A percentile compares a stretch with the other conserved stretches of the same genome.
phyloP scores from a whole-genome alignment of 2,329 filamentous ascomycete genomes.

The Sarocladium oryzae region DNA sequence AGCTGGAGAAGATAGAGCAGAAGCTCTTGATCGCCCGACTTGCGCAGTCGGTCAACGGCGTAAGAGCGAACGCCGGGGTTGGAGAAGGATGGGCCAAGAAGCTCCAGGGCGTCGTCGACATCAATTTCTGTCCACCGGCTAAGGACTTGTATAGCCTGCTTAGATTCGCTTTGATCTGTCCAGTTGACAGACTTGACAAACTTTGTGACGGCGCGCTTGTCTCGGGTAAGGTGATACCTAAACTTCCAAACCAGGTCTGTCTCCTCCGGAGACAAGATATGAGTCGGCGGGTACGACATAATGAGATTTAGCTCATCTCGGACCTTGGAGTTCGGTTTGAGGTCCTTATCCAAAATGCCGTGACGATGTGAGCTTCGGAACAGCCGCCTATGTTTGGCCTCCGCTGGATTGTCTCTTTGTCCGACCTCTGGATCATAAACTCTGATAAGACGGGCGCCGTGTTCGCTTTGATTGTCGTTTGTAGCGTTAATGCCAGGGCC shows the following conservation, averaged over 20 bases:
- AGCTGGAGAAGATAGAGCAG: constrained; percentile 87
- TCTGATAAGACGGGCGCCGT: constrained; percentile 61
- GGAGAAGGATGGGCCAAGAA: constrained; percentile 87
- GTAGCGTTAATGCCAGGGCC: constrained; percentile 80
- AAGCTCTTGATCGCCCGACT: constrained; percentile 87
- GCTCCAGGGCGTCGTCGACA: constrained; percentile 89
- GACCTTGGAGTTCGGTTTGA: constrained; percentile 94
- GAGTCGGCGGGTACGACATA: constrained; percentile 87
- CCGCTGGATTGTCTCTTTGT: constrained; percentile 83
- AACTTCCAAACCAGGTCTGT: constrained; percentile 98
- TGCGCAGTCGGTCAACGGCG: constrained; percentile 83
- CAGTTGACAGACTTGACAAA: constrained; percentile 98
- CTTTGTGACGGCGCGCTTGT: constrained; percentile 90
- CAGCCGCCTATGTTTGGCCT: constrained; percentile 87
- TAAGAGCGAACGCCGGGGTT: constrained; percentile 85
- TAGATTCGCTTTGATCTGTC: constrained; percentile 76
- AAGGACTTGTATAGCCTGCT: constrained; percentile 83
- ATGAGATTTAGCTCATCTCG: constrained; percentile 89
- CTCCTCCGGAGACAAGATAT: constrained; percentile 80
- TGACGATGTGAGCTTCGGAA: constrained; percentile 87
- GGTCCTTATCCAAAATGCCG: constrained; percentile 87
- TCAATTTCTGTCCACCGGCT: constrained; percentile 95
- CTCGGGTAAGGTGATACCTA: constrained; percentile 83
- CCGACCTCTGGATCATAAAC: constrained; percentile 94
- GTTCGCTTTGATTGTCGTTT: constrained; percentile 40